Evolutionary conservation across 2,329 filamentous ascomycete species (phyloP).

Genomic region (Alternaria conjuncta): DNA sequence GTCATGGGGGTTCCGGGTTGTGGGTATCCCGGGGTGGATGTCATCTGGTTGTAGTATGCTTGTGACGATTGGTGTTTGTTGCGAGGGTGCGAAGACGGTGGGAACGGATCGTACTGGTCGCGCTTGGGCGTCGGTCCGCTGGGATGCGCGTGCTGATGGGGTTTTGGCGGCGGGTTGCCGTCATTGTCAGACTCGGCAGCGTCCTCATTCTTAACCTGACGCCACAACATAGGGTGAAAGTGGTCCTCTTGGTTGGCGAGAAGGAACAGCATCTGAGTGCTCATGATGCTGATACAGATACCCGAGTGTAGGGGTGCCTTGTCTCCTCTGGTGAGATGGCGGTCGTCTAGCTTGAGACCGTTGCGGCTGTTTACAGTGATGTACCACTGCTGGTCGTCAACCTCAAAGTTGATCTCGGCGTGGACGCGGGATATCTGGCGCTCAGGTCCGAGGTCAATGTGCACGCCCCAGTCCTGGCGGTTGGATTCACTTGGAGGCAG

Average conservation of each 20-base stretch:
- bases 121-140: conserved; percentile 46
- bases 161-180: conserved; percentile 38
- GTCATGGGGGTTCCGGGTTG: conserved; percentile 44
- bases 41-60: conserved; percentile 41
- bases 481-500: conserved; percentile 30
- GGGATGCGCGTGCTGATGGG: conserved; percentile 43
- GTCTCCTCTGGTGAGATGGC: conserved; percentile 69
- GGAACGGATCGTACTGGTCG: conserved; percentile 47
- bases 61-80: conserved; percentile 42
- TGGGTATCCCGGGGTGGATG: conserved; percentile 44
- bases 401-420: conserved; percentile 57
- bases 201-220: conserved; percentile 57
- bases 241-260: conserved; percentile 77
- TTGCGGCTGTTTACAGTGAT: conserved; percentile 90
- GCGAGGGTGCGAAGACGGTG: conserved; percentile 43
- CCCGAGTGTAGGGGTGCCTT: conserved; percentile 77
- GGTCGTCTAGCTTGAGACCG: conserved; percentile 82
- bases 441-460: conserved; percentile 78
- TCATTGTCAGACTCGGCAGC: conserved; percentile 50
- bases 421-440: conserved; percentile 59
- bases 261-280: conserved; percentile 98
- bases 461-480: conserved; percentile 59
- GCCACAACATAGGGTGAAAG: conserved; percentile 72
- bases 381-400: conserved; percentile 69
- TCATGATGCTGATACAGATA: conserved; percentile 88